Conservation (phyloP, 2,329 filamentous ascomycete genomes). For the Paecilomyces sp. region DNA sequence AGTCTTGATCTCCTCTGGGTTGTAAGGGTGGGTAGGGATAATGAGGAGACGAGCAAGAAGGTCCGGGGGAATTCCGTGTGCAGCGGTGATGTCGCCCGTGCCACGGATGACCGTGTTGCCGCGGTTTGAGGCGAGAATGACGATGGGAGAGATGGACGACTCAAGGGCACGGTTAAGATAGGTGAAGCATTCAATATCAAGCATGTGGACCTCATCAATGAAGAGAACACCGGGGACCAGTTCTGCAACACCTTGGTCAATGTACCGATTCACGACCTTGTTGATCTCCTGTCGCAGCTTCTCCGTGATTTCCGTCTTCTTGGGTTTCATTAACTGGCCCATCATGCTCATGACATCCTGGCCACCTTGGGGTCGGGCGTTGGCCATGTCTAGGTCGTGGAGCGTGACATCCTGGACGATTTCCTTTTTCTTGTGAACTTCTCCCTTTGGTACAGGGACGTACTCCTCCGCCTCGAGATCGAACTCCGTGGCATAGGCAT, state of each 20-base stretch:
- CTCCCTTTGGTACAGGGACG: constrained; percentile 95
- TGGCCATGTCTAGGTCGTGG: constrained; percentile 93
- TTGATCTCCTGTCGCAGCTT: constrained; percentile 95
- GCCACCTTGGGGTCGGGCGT: constrained; percentile 87
- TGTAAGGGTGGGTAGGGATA: constrained; percentile 87
- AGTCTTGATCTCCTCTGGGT: constrained; percentile 79
- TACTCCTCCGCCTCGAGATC: constrained; percentile 98
- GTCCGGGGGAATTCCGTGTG: constrained; percentile 90
- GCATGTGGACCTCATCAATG: constrained; percentile 99
- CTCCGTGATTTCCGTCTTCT: constrained; percentile 99
- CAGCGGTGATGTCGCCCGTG: constrained; percentile 68
- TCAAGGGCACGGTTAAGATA: constrained; percentile 98
- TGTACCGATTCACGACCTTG: constrained; percentile 98
- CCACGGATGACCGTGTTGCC: constrained; percentile 90
- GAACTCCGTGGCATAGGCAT: constrained; percentile 97
- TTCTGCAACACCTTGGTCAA: constrained; percentile 95
- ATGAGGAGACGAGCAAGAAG: constrained; percentile 91
- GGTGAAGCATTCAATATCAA: constrained; percentile 98
- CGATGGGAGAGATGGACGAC: constrained; percentile 88
- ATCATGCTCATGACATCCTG: constrained; percentile 99
- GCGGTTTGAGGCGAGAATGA: constrained; percentile 94
- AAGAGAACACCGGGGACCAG: constrained; percentile 97
- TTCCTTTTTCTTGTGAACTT: constrained; percentile 99
- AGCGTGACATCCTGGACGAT: constrained; percentile 98
- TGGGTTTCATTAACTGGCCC: constrained; percentile 98